Percentiles rank a stretch among this genome's conserved stretches.
These are phyloP conservation scores for Catenaria anguillulae DNA, from an alignment of 371 early-diverging fungal genomes.

Conservation along the genomic window DNA sequence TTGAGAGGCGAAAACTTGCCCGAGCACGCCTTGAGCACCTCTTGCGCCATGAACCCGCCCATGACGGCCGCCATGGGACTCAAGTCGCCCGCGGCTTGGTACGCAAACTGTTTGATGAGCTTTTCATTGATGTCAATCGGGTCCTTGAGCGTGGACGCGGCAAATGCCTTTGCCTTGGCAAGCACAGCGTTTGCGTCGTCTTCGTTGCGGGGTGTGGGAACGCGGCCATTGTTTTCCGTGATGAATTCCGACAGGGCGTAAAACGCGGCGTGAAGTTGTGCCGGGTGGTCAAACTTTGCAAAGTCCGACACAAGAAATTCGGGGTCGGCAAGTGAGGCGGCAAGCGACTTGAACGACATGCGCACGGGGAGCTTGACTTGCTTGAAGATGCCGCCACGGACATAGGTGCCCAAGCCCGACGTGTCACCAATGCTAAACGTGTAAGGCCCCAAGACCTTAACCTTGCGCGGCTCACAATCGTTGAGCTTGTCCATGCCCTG, in stretches of 20 bases:
- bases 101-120: constrained; percentile 70
- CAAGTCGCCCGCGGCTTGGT: constrained; percentile 74
- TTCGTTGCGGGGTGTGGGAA: constrained; percentile 54
- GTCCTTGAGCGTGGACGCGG: constrained; percentile 25
- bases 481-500: constrained; percentile 86
- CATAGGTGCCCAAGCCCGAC: constrained; percentile 49
- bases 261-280: constrained; percentile 80
- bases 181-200: constrained; percentile 49
- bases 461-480: constrained; percentile 55
- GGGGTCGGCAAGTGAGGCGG: constrained; percentile 62
- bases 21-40: constrained; percentile 90
- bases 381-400: constrained; percentile 73
- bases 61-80: constrained; percentile 96
- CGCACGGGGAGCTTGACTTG: constrained; percentile 85
- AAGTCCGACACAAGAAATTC: constrained; percentile 84
- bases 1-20: constrained; percentile 94
- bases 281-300: constrained; percentile 92
- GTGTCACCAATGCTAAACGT: constrained; percentile 92
- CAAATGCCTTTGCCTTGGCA: constrained; percentile 36
- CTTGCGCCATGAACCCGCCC: constrained; percentile 98
- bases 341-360: constrained; percentile 56
- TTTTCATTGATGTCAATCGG: constrained; percentile 77
- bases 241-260: constrained; percentile 73
- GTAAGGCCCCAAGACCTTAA: constrained; percentile 81
- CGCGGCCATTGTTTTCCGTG: constrained; percentile 36